These are phyloP conservation scores for Cladosporium austrohemisphaericum DNA, from an alignment of 2,329 filamentous ascomycete species.

Conservation along the genomic window DNA sequence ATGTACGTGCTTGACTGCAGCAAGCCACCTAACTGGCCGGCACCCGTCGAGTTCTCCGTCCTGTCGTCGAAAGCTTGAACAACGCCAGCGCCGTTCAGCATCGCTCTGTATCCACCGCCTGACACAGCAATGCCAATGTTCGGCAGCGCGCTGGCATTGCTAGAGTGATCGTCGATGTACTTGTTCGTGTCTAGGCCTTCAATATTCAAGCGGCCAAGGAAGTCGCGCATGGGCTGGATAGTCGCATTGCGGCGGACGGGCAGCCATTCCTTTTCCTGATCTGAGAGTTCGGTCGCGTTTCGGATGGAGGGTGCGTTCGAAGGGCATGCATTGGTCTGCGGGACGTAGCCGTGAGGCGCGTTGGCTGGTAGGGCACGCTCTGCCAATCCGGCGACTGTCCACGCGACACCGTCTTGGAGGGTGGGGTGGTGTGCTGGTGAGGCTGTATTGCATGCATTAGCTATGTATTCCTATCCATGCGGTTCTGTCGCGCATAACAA, in stretches of 20 bases:
- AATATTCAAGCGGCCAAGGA: conserved; percentile 70
- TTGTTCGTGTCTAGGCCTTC: conserved; percentile 68
- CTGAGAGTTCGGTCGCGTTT: conserved; percentile 58
- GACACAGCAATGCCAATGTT: conserved; percentile 75
- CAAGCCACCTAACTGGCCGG: conserved; percentile 72
- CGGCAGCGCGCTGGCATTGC: conserved; percentile 56
- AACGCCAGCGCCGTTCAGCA: conserved; percentile 78
- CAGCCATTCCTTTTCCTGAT: conserved; percentile 72
- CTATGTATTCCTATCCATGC: background rate
- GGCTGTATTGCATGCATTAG: background rate
- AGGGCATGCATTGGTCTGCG: conserved; percentile 66
- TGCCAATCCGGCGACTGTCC: background rate
- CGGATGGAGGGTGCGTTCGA: conserved; percentile 65
- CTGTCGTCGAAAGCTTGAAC: conserved; percentile 75
- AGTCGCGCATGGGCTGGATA: conserved; percentile 67
- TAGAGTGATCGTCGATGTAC: conserved; percentile 62
- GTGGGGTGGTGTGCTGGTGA: conserved; percentile 10
- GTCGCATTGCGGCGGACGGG: conserved; percentile 67
- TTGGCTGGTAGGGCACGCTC: conserved; percentile 44
- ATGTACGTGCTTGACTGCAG: conserved; percentile 79
- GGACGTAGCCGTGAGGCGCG: conserved; percentile 67
- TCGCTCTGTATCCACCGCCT: conserved; percentile 81
- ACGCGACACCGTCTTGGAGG: conserved; percentile 6
- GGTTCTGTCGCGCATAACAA: background rate
- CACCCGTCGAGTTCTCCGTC: conserved; percentile 57